phyloP scores from a whole-genome alignment of 2,329 filamentous ascomycete species.

The Coniochaeta prunicola region DNA sequence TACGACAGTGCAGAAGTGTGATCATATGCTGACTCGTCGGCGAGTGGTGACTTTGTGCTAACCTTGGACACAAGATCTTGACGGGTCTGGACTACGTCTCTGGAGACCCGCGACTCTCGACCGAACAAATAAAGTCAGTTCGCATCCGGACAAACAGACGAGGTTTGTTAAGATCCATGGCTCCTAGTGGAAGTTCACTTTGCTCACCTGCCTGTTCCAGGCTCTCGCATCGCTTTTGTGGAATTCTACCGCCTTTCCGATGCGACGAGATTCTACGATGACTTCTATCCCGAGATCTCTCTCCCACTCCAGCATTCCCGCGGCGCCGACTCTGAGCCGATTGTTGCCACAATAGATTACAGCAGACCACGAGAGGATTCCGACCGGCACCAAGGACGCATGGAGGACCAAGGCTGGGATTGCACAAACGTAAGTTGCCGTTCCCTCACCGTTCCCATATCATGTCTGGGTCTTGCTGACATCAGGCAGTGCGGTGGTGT shows the following conservation, averaged over 20 bases:
- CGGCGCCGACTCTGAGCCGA: slow-evolving; percentile 17
- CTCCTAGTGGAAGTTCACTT: slow-evolving; percentile 8
- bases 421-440: slow-evolving; percentile 25
- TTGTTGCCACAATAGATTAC: slow-evolving; percentile 26
- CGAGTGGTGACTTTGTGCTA: not conserved
- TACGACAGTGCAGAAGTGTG: not conserved
- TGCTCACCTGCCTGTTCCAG: slow-evolving; percentile 5
- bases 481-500: slow-evolving; percentile 36
- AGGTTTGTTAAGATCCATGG: not conserved
- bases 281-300: slow-evolving; percentile 26
- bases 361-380: slow-evolving; percentile 25
- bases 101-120: slow-evolving; percentile 14
- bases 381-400: slow-evolving; percentile 10
- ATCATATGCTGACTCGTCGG: not conserved
- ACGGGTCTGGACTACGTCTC: slow-evolving; percentile 16
- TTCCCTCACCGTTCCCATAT: not conserved
- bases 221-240: slow-evolving; percentile 28
- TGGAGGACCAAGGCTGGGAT: slow-evolving; percentile 29
- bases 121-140: slow-evolving; percentile 10
- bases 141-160: not conserved
- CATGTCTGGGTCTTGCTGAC: slow-evolving; percentile 1
- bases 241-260: slow-evolving; percentile 31
- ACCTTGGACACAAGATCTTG: slow-evolving; percentile 11
- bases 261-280: slow-evolving; percentile 30
- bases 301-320: slow-evolving; percentile 23